A percentile compares a stretch with the other conserved stretches of the same genome.
These are phyloP conservation scores for Pezicula carpinea DNA, from an alignment of 2,329 filamentous ascomycete species.

Conservation along the genomic window DNA sequence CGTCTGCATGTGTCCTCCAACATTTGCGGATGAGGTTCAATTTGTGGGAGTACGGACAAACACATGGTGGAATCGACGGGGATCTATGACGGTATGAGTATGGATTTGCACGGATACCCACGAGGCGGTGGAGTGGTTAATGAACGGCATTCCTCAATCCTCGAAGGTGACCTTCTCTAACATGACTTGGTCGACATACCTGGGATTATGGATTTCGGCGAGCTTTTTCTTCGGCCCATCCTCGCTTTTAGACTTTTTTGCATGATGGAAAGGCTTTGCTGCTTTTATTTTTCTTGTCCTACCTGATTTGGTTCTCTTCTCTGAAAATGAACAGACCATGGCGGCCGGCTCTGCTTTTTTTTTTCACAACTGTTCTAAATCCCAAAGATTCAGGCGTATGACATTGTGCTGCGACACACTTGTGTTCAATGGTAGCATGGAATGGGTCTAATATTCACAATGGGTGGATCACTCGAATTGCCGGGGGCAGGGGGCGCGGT, in stretches of 20 bases:
- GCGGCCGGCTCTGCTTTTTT: slow-evolving; percentile 29
- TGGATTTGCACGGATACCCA: slow-evolving; percentile 28
- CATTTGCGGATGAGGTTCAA: slow-evolving; percentile 21
- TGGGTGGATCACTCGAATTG: slow-evolving; percentile 18
- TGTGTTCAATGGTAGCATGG: slow-evolving; percentile 29
- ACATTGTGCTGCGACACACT: slow-evolving; percentile 25
- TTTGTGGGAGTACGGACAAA: slow-evolving; percentile 24
- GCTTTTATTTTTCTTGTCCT: slow-evolving; percentile 28
- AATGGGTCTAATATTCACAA: slow-evolving; percentile 27
- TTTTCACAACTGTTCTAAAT: slow-evolving; percentile 15
- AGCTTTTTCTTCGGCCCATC: slow-evolving; percentile 20
- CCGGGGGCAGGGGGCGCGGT: slow-evolving; percentile 26
- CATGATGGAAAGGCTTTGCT: slow-evolving; percentile 27
- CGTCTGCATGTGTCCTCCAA: slow-evolving; percentile 23
- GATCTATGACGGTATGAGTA: slow-evolving; percentile 29
- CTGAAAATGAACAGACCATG: slow-evolving; percentile 21
- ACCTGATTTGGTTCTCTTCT: slow-evolving; percentile 22
- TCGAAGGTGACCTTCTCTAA: slow-evolving; percentile 16
- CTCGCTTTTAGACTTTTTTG: slow-evolving; percentile 28
- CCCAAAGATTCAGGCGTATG: slow-evolving; percentile 30
- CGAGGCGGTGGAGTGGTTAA: slow-evolving; percentile 23
- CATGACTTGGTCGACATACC: slow-evolving; percentile 17
- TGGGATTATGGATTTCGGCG: slow-evolving; percentile 19
- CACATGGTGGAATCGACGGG: slow-evolving; percentile 21
- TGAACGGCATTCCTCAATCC: slow-evolving; percentile 18